Conservation (phyloP, 2,329 filamentous ascomycete genomes). For the Xylaria sp. region DNA sequence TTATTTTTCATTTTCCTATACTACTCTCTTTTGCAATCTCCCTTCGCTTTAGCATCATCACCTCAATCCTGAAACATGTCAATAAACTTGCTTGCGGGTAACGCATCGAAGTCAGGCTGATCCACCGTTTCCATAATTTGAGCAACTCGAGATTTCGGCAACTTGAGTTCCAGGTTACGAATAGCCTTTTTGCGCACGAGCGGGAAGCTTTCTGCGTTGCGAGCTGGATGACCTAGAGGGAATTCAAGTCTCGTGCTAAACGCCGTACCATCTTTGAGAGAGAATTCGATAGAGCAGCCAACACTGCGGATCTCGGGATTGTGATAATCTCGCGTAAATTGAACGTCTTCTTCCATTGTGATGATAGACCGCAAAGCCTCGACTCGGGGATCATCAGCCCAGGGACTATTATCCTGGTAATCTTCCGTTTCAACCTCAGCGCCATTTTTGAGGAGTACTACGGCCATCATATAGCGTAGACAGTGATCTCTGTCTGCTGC, state of each 20-base stretch:
- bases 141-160: slow-evolving; percentile 18
- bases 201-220: slow-evolving; percentile 26
- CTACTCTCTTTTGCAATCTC: neutral
- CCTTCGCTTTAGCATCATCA: neutral
- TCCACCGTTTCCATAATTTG: slow-evolving; percentile 27
- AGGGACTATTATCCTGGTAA: slow-evolving; percentile 37
- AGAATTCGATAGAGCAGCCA: slow-evolving; percentile 30
- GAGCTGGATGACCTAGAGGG: slow-evolving; percentile 30
- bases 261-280: slow-evolving; percentile 28
- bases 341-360: slow-evolving; percentile 34
- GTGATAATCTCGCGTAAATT: slow-evolving; percentile 38
- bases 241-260: slow-evolving; percentile 29
- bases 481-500: slow-evolving; percentile 41
- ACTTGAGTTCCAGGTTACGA: slow-evolving; percentile 30
- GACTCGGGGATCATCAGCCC: slow-evolving; percentile 31
- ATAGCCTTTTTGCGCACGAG: slow-evolving; percentile 31
- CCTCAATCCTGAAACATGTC: slow-evolving; percentile 27
- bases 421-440: slow-evolving; percentile 31
- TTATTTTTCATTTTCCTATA: neutral
- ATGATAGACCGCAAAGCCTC: slow-evolving; percentile 34
- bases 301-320: slow-evolving; percentile 34
- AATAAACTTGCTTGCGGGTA: slow-evolving; percentile 30
- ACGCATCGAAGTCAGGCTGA: slow-evolving; percentile 14
- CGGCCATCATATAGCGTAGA: slow-evolving; percentile 38
- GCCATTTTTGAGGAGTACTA: slow-evolving; percentile 37